phyloP scores from a whole-genome alignment of 148 eudicot genomes.

The Salicornia ramosissima region DNA sequence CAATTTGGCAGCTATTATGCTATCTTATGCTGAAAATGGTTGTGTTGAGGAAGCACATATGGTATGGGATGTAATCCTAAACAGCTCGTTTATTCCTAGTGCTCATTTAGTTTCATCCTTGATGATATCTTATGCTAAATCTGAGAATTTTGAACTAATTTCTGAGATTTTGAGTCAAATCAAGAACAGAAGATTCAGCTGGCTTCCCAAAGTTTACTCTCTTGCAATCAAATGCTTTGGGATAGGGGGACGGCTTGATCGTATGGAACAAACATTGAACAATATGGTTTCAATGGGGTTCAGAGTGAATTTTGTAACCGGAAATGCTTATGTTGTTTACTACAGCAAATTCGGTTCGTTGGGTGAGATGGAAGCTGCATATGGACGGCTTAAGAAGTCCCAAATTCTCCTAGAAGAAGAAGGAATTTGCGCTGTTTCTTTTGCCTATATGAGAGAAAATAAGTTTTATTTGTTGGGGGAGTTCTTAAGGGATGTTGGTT shows the following conservation, averaged over 20 bases:
- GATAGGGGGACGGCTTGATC: constrained; percentile 50
- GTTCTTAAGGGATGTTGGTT: constrained; percentile 71
- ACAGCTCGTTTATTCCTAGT: constrained; percentile 47
- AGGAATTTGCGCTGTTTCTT: constrained; percentile 55
- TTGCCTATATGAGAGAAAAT: constrained; percentile 51
- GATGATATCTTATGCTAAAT: constrained; percentile 43
- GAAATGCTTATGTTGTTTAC: constrained; percentile 61
- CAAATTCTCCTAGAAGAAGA: constrained; percentile 62
- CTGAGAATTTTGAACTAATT: constrained; percentile 38
- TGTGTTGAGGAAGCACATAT: constrained; percentile 39
- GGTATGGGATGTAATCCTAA: constrained; percentile 51
- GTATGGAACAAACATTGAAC: constrained; percentile 54
- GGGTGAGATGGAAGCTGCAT: constrained; percentile 54
- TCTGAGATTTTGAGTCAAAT: constrained; percentile 42
- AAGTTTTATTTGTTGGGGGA: constrained; percentile 62
- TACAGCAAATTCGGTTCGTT: constrained; percentile 64
- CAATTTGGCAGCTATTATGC: constrained; percentile 35
- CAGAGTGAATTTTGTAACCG: constrained; percentile 53
- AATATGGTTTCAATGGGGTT: constrained; percentile 73
- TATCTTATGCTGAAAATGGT: constrained; percentile 49
- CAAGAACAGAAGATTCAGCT: constrained; percentile 34
- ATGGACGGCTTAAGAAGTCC: constrained; percentile 59
- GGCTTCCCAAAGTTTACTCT: constrained; percentile 43
- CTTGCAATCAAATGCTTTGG: constrained; percentile 63
- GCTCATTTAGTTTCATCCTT: constrained; percentile 41